These are phyloP conservation scores for Amanita polypyramis DNA, from an alignment of 768 basidiomycete species.

Conservation along the genomic window DNA sequence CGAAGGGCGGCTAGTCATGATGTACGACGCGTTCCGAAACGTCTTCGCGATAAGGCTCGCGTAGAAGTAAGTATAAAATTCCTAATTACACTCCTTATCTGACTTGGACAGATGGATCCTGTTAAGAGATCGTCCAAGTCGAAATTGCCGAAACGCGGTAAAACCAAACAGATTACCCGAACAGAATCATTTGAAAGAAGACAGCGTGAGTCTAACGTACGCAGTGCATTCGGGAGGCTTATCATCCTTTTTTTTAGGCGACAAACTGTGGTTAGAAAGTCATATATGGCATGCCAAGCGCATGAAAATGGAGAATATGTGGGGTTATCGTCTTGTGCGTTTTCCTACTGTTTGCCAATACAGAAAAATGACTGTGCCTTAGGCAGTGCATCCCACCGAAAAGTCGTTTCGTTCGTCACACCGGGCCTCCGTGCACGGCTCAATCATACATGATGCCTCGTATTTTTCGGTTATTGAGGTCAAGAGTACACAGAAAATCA, in stretches of 20 bases:
- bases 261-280: conserved; percentile 91
- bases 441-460: conserved; percentile 85
- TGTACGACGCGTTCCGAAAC: conserved; percentile 79
- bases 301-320: conserved; percentile 88
- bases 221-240: not conserved
- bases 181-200: conserved; percentile 57
- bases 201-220: conserved; percentile 46
- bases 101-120: conserved; percentile 34
- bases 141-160: conserved; percentile 53
- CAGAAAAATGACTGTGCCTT: not conserved
- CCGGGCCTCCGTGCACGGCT: conserved; percentile 75
- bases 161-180: conserved; percentile 41
- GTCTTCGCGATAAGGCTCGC: conserved; percentile 71
- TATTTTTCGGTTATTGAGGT: conserved; percentile 74
- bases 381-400: conserved; percentile 84
- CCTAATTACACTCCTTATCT: not conserved
- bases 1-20: conserved; percentile 93
- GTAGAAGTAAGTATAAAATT: conserved; percentile 50
- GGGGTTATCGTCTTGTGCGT: conserved; percentile 81
- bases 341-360: not conserved
- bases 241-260: conserved; percentile 30
- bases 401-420: conserved; percentile 90
- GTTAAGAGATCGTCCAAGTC: conserved; percentile 27
- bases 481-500: conserved; percentile 44
- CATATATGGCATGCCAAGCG: conserved; percentile 97